Evolutionary conservation across 768 basidiomycete species (phyloP).

Genomic region (Lactarius indigo): DNA sequence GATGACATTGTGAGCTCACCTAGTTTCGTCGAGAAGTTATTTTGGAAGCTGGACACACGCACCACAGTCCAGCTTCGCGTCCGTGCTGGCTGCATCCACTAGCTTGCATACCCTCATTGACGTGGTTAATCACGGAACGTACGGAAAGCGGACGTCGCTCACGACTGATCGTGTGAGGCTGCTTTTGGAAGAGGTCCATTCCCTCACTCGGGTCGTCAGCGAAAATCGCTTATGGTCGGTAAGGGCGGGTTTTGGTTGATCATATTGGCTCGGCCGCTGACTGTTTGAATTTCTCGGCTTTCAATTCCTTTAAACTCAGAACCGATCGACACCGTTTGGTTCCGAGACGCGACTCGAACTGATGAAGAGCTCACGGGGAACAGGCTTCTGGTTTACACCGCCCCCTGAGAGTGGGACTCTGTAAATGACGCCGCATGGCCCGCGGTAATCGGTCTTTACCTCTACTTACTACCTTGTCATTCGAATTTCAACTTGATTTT

Average conservation of each 20-base stretch:
- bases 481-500: conserved; percentile 17
- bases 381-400: conserved; percentile 21
- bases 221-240: conserved; percentile 26
- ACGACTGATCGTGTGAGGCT: conserved; percentile 23
- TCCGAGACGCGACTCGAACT: conserved; percentile 20
- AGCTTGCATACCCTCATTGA: conserved; percentile 23
- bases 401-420: conserved; percentile 18
- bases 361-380: conserved; percentile 20
- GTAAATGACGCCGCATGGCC: conserved; percentile 20
- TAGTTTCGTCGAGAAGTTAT: conserved; percentile 6
- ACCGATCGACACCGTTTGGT: conserved; percentile 18
- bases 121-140: conserved; percentile 12
- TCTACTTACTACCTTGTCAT: conserved; percentile 9
- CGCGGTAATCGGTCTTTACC: conserved; percentile 20
- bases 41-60: conserved; percentile 3
- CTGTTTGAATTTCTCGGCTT: conserved; percentile 15
- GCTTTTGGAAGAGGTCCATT: conserved; percentile 21
- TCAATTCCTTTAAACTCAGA: conserved; percentile 18
- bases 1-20: conserved; percentile 20
- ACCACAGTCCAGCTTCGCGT: conserved; percentile 16
- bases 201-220: conserved; percentile 22
- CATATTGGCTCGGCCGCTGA: conserved; percentile 11
- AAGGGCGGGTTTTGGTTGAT: neutral
- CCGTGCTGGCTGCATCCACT: conserved; percentile 12
- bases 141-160: conserved; percentile 18